A percentile compares a stretch with the other conserved stretches of the same genome.
Conservation (phyloP, 176 grass and related monocot genomes). For the Aegilops speltoides region DNA sequence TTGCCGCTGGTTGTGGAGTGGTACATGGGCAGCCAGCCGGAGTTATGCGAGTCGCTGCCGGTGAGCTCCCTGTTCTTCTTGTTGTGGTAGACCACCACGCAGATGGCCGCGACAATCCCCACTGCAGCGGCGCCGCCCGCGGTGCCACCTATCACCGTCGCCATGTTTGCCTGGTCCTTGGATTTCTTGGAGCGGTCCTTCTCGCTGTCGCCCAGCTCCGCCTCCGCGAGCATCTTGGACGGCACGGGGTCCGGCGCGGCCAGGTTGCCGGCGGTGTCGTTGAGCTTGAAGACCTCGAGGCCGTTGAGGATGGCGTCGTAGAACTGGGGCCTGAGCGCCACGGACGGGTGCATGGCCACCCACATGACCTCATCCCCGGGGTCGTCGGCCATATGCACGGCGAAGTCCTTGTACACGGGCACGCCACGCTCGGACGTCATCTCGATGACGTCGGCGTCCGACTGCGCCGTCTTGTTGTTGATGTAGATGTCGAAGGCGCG, state of each 20-base stretch:
- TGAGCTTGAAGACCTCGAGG: constrained; percentile 91
- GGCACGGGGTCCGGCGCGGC: constrained; percentile 58
- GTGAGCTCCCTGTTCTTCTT: constrained; percentile 34
- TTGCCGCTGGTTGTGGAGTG: constrained; percentile 62
- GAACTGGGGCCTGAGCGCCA: constrained; percentile 60
- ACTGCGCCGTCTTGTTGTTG: constrained; percentile 78
- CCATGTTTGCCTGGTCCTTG: background rate
- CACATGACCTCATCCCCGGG: constrained; percentile 50
- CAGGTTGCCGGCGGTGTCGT: constrained; percentile 41
- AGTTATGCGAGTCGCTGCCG: constrained; percentile 50
- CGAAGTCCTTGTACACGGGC: constrained; percentile 75
- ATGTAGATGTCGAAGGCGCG: constrained; percentile 75
- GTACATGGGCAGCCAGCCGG: constrained; percentile 76
- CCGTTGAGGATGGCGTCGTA: constrained; percentile 75
- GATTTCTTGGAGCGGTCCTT: background rate
- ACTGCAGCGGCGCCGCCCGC: constrained; percentile 58
- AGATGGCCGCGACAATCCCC: constrained; percentile 42
- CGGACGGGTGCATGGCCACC: constrained; percentile 68
- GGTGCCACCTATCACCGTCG: constrained; percentile 43
- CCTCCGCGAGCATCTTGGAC: constrained; percentile 52
- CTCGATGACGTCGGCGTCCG: constrained; percentile 59
- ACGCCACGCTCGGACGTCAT: constrained; percentile 51
- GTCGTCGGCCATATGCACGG: constrained; percentile 32
- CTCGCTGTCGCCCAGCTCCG: constrained; percentile 36
- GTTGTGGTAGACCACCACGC: constrained; percentile 48